Base-by-base conservation (phyloP, 208 protist species). In the Trypanosoma scelopori region DNA sequence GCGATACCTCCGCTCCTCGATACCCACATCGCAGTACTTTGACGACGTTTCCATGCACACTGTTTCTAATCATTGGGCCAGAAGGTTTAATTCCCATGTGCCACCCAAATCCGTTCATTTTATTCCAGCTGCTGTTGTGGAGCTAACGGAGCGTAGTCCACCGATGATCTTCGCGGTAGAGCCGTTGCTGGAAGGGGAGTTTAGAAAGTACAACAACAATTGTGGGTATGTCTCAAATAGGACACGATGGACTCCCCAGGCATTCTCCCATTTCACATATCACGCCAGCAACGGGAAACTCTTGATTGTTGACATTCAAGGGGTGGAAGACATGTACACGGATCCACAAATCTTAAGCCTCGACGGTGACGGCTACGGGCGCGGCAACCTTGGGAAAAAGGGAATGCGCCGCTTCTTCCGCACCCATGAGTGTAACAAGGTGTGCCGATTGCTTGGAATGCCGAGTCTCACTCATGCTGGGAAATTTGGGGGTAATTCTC, bases 181-280 rank as follows among this genome's bases (percentile, higher is more conserved):
- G 71, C 82, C 79, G 49, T 71, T 79, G 49, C 71, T 95, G 50
- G 77, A 75, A 12, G 92, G 92, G 27, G 81, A 68, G 27, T 97
- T 91, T 60, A 59, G 59, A n/a, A 97, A 97, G 75, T 87, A 97
- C 84, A 95, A 95, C 73, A 95, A 95, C 74, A 97, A 97, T 81
- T 79, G 66, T 66, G 92, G 89, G 61, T 94, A 88, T 70, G 78
- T 92, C 56, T 70, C 77, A 11, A 69, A 76, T 16, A 78, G 88
- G 48, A 74, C 78, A 22, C 81, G 87, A 15, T 89, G 82, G 80
- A 97, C 88, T 13, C 87, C 91, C 27, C 89, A 95, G 77, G 87
- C 92, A 39, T 95, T 97, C 69, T 92, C 88, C 5, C 92, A 97
- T 71, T 97, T 94, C 71, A 94, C 89, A n/a, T 92, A 89, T 55